Evolutionary conservation across 2,329 filamentous ascomycete genomes (phyloP).

Genomic region (Trichoderma oligosporum): DNA sequence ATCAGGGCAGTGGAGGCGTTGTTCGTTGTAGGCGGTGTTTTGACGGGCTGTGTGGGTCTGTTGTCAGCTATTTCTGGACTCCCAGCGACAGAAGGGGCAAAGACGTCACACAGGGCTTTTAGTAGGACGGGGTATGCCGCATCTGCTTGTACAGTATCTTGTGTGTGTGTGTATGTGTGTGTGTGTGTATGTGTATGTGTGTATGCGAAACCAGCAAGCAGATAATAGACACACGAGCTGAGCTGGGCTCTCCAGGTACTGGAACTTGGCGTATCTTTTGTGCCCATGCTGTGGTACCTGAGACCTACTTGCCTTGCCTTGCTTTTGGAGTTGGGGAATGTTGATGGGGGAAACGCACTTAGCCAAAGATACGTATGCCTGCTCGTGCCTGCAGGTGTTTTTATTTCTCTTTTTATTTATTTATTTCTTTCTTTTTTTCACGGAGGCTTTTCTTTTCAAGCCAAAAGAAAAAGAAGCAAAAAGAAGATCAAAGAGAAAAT

Average conservation of each 20-base stretch:
- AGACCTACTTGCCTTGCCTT: neutral
- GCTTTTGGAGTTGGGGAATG: neutral
- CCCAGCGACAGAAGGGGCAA: constrained; percentile 3
- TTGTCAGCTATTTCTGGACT: constrained; percentile 10
- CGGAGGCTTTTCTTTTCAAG: neutral
- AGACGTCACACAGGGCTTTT: constrained; percentile 9
- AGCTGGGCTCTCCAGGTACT: neutral
- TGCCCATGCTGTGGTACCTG: constrained; percentile 11
- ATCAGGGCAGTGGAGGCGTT: constrained; percentile 16
- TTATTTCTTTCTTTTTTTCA: no score
- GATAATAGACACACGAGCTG: neutral
- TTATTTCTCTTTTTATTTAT: no score
- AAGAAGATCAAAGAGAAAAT: neutral
- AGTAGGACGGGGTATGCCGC: no score
- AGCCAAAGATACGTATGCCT: constrained; percentile 5
- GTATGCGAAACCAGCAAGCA: neutral
- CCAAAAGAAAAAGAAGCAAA: neutral
- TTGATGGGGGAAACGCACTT: neutral
- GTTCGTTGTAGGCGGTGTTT: constrained; percentile 18
- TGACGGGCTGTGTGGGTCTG: constrained; percentile 17
- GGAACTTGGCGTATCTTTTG: constrained; percentile 12
- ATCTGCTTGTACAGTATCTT: neutral
- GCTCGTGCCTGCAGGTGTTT: constrained; percentile 8
- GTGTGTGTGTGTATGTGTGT: neutral
- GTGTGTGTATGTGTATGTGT: neutral